Evolutionary conservation across 371 early-diverging fungal species (phyloP), one percentile per base, ranked within the genome.

Genomic region (Mucor lusitanicus): DNA sequence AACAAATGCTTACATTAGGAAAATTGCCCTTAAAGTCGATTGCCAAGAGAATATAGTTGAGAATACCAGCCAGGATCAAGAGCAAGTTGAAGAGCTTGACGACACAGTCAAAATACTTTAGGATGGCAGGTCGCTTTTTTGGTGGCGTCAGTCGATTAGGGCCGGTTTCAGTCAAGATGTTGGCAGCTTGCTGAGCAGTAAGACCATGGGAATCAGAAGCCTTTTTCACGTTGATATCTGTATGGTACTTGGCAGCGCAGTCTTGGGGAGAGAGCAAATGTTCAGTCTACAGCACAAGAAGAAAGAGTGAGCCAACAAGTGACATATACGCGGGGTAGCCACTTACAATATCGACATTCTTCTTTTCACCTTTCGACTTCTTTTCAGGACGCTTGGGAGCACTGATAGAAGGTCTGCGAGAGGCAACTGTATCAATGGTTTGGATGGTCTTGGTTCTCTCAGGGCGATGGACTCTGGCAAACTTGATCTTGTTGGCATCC

Each of bases 141-240:
- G 97, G 96, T 19, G 98, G 98, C 0, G 93, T 85, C 63, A 97
- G 83, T 21, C 86, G 63, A 74, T 97, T 97, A 46, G 88, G 95
- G 0, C 98, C 98, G 61, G 94, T 76, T 62, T 83, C 78, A 3
- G 57, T 60, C 39, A 95, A 76, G 25, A 91, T 79, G 44, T 85
- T 75, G 3, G 81, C 79, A 17, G 93, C 95, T 48, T 85, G 86
- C 11, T 77, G 83, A 1, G 77, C 48, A 13, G 84, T 77, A 17
- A 97, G 81, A n/a, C 97, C 97, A 21, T 65, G 44, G 11, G 94
- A 94, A 15, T 84, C 78, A 30, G 80, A 76, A 0, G 96, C 87
- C 62, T 88, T 88, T 4, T 54, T 70, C 3, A 67, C 25, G 69
- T 94, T 79, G 71, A 92, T 77, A 15, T 70, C 48, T 25, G 89